Evolutionary conservation across 495 filamentous ascomycete genomes (phyloP).

Genomic region (Penicillium diatomitis): DNA sequence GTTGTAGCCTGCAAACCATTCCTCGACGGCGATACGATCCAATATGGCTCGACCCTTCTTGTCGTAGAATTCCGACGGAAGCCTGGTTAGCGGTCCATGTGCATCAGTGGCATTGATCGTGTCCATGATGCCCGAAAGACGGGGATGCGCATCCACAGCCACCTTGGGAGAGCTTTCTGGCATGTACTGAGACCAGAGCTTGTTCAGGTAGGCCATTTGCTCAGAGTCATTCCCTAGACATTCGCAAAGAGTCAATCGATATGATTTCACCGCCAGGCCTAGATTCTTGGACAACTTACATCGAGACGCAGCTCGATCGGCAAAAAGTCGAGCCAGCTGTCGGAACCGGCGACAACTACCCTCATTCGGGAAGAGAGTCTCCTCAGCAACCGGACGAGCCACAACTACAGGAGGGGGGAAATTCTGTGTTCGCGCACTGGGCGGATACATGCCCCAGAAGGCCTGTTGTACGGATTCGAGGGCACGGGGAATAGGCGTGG

Average conservation of each 20-base stretch:
- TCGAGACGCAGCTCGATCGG: conserved; percentile 64
- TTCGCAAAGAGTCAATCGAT: not conserved
- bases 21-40: conserved; percentile 74
- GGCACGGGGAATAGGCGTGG: conserved; percentile 76
- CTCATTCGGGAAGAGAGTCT: conserved; percentile 91
- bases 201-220: conserved; percentile 80
- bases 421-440: conserved; percentile 49
- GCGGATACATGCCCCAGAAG: conserved; percentile 82
- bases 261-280: not conserved
- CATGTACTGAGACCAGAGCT: conserved; percentile 73
- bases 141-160: conserved; percentile 74
- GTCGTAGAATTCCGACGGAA: conserved; percentile 87
- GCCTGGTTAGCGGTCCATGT: conserved; percentile 66
- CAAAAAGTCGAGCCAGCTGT: conserved; percentile 72
- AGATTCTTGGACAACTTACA: conserved; percentile 35
- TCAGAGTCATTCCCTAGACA: conserved; percentile 57
- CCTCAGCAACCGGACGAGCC: conserved; percentile 61
- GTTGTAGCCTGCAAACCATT: conserved; percentile 85
- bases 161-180: conserved; percentile 56
- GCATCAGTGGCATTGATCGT: conserved; percentile 82
- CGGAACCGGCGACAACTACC: conserved; percentile 74
- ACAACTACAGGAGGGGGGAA: conserved; percentile 70
- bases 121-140: conserved; percentile 86
- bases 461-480: conserved; percentile 84
- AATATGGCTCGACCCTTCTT: conserved; percentile 57